phyloP scores from a whole-genome alignment of 768 basidiomycete genomes.

The Mycena rosella region DNA sequence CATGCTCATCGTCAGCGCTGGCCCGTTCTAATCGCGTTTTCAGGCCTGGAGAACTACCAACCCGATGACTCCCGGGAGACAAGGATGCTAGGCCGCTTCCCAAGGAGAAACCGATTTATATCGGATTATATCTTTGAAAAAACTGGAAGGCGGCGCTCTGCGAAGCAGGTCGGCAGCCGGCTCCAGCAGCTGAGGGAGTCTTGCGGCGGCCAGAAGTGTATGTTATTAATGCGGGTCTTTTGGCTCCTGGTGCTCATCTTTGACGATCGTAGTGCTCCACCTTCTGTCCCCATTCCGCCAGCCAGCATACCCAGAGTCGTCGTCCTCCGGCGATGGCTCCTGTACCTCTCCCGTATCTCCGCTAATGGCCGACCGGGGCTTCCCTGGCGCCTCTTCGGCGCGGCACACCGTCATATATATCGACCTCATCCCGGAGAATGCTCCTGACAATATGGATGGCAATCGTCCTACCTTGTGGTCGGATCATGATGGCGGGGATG shows the following conservation, averaged over 20 bases:
- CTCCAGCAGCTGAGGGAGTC: constrained; percentile 84
- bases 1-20: neutral
- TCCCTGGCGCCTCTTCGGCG: constrained; percentile 16
- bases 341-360: constrained; percentile 36
- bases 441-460: constrained; percentile 27
- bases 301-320: constrained; percentile 42
- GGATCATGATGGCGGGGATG: constrained; percentile 39
- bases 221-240: constrained; percentile 45
- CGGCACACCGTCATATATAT: constrained; percentile 59
- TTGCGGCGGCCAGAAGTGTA: constrained; percentile 77
- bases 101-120: constrained; percentile 84
- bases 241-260: constrained; percentile 24
- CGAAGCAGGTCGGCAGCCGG: constrained; percentile 86
- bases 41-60: constrained; percentile 79
- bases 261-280: constrained; percentile 55
- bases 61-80: constrained; percentile 82
- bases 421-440: constrained; percentile 56
- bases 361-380: constrained; percentile 30
- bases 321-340: constrained; percentile 28
- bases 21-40: constrained; percentile 32
- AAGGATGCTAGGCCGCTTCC: constrained; percentile 79
- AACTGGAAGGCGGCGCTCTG: constrained; percentile 78
- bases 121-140: constrained; percentile 79
- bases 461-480: constrained; percentile 20
- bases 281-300: constrained; percentile 56